phyloP scores from a whole-genome alignment of 768 basidiomycete species.

The Podaxis sp. region DNA sequence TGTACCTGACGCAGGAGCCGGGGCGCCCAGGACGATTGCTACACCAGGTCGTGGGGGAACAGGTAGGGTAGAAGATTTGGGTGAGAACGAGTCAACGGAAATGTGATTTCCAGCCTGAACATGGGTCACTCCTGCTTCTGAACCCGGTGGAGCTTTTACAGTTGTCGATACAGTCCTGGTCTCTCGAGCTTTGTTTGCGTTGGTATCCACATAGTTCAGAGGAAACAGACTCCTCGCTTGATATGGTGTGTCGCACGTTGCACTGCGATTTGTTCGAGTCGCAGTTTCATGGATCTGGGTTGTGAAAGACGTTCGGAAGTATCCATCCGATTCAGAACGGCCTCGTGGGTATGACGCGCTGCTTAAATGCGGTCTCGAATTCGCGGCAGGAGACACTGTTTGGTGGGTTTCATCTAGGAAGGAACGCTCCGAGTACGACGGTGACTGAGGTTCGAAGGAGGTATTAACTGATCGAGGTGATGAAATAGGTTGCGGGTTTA shows the following conservation, averaged over 20 bases:
- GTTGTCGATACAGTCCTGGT: conserved; percentile 1
- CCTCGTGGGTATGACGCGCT: background rate
- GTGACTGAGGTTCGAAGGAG: conserved; percentile 5
- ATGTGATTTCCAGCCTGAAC: background rate
- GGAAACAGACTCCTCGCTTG: conserved; percentile 8
- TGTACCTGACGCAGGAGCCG: background rate
- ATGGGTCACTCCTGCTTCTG: background rate
- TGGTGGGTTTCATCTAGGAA: background rate
- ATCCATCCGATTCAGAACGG: background rate
- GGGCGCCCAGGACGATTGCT: background rate
- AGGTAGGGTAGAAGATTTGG: background rate
- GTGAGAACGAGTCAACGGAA: background rate
- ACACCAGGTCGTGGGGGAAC: background rate
- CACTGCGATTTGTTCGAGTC: background rate
- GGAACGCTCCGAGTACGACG: conserved; percentile 3
- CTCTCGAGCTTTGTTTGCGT: background rate
- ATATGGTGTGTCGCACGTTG: background rate
- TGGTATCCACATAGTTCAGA: conserved; percentile 4
- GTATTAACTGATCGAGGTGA: background rate
- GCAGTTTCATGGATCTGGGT: background rate
- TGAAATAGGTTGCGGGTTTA: background rate
- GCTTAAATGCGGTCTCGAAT: background rate
- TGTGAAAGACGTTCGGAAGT: background rate
- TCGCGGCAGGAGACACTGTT: too few relatives aligned
- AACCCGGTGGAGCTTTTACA: background rate